Base-by-base conservation (phyloP, 805 yeast species). In the Sugiyamaella chiloensis region DNA sequence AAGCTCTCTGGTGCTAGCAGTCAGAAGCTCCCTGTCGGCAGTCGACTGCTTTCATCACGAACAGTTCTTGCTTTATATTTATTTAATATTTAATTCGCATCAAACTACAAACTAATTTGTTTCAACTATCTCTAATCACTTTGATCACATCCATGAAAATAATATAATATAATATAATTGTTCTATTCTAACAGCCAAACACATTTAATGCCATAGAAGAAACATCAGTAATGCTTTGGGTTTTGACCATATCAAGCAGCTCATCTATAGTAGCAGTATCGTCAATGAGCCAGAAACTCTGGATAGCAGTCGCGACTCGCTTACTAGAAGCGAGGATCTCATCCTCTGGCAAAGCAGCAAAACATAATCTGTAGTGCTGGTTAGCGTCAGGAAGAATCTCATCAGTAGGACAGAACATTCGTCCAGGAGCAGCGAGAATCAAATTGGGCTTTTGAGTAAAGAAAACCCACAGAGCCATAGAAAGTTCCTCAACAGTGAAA, bases 291-390 rank as follows among this genome's bases (percentile, higher is more conserved):
- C 44, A 53, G 37, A 54, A 54, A 6, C 17, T 31, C 9, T 43
- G 49, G 9, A 53, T 42, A n/a, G 52, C 55, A n/a, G 9, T 6
- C 9, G 47, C 53, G 35, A 52, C 48, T 16, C 53, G 42, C 8
- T 47, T 3, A 16, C 48, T 36, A 8, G 47, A 36, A 7, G 46
- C 27, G 24, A 17, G 31, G 17, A 54, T 27, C 12, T 51, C 46
- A 1, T 47, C 52, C 19, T 46, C 50, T 7, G 44, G 29, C n/a
- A 48, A 31, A 7, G 53, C 57, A 20, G 56, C 58, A 48, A 54
- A 54, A 24, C 58, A 54, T 7, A 54, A 31, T 12, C 58, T 31
- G 29, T 37, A 43, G 32, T 47, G 53, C 14, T 19, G 32, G 14
- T 21, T 19, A 19, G 43, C 53, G 8, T 40, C 35, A 11, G 39